Percentiles rank a stretch among this genome's conserved stretches.
phyloP scores from a whole-genome alignment of 2,329 filamentous ascomycete species.

The Phoma sp. region DNA sequence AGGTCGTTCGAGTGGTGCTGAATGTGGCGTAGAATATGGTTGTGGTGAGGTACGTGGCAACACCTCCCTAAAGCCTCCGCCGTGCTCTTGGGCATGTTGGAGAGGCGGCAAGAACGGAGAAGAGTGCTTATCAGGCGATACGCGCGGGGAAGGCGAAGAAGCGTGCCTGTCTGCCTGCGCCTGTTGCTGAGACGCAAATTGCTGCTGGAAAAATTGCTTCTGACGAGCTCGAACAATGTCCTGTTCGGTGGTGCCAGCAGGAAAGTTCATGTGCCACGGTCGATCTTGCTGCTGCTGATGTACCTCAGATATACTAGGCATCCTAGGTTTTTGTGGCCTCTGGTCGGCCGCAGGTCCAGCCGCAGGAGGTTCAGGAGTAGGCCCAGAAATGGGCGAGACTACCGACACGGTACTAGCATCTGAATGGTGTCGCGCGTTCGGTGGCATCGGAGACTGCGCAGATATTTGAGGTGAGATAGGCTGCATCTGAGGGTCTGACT shows the following conservation, averaged over 20 bases:
- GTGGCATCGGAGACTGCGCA: constrained; percentile 33
- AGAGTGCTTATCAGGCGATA: constrained; percentile 30
- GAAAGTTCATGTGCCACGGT: constrained; percentile 45
- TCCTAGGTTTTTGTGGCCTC: constrained; percentile 35
- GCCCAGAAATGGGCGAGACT: constrained; percentile 40
- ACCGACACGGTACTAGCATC: constrained; percentile 37
- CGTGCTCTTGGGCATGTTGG: constrained; percentile 21
- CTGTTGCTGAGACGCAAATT: constrained; percentile 42
- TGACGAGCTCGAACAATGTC: constrained; percentile 47
- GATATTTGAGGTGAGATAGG: constrained; percentile 43
- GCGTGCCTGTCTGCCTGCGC: constrained; percentile 39
- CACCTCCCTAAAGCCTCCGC: constrained; percentile 44
- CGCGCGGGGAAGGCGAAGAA: constrained; percentile 40
- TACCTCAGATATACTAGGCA: constrained; percentile 47
- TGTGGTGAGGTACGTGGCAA: constrained; percentile 42
- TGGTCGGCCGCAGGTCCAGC: constrained; percentile 21
- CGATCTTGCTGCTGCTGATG: constrained; percentile 30
- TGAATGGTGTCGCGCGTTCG: constrained; percentile 34
- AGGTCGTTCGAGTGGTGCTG: constrained; percentile 15
- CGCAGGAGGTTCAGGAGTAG: constrained; percentile 25
- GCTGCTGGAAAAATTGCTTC: constrained; percentile 44
- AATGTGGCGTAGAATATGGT: constrained; percentile 27
- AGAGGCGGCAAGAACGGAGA: constrained; percentile 20
- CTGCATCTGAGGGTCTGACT: constrained; percentile 41
- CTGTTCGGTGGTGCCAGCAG: constrained; percentile 43